Percentiles rank a stretch among this genome's conserved stretches.
Conservation (phyloP, 306 rosid species). For the Trifolium subterraneum region DNA sequence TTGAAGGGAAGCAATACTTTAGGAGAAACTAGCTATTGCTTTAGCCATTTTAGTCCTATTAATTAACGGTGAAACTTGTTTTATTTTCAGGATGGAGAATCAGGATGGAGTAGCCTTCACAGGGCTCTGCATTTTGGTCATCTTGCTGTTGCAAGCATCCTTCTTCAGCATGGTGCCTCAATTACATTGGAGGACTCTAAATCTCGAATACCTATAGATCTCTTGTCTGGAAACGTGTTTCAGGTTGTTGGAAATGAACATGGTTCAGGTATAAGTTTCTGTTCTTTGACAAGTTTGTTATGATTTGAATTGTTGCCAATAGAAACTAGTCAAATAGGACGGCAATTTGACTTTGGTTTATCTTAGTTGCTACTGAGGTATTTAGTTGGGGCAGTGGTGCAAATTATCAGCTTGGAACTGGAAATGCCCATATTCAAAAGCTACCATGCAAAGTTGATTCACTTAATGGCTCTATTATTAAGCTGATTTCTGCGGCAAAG, state of each 20-base stretch:
- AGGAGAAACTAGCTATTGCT: constrained; percentile 6
- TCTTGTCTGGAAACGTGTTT: constrained; percentile 79
- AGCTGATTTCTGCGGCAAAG: constrained; percentile 85
- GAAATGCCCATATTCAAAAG: constrained; percentile 90
- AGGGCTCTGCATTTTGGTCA: constrained; percentile 97
- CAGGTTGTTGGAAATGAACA: constrained; percentile 61
- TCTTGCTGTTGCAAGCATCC: constrained; percentile 84
- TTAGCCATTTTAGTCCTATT: constrained; percentile 19
- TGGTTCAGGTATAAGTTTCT: constrained; percentile 61
- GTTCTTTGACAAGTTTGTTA: constrained; percentile 43
- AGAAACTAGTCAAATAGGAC: constrained; percentile 20
- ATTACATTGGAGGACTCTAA: constrained; percentile 79
- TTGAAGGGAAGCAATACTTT: constrained; percentile 22
- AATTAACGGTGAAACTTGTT: constrained; percentile 23
- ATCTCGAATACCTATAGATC: constrained; percentile 85
- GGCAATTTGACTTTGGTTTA: constrained; percentile 40
- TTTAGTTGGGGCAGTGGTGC: constrained; percentile 98
- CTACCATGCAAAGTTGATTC: constrained; percentile 92
- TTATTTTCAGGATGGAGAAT: constrained; percentile 85
- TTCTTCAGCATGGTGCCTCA: constrained; percentile 88
- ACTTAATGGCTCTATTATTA: constrained; percentile 68
- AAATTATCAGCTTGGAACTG: constrained; percentile 98
- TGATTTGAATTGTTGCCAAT: constrained; percentile 31
- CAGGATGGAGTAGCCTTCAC: constrained; percentile 98
- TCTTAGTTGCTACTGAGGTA: constrained; percentile 80